These are phyloP conservation scores for Tuber magnatum DNA, from an alignment of 495 filamentous ascomycete genomes.

Conservation along the genomic window DNA sequence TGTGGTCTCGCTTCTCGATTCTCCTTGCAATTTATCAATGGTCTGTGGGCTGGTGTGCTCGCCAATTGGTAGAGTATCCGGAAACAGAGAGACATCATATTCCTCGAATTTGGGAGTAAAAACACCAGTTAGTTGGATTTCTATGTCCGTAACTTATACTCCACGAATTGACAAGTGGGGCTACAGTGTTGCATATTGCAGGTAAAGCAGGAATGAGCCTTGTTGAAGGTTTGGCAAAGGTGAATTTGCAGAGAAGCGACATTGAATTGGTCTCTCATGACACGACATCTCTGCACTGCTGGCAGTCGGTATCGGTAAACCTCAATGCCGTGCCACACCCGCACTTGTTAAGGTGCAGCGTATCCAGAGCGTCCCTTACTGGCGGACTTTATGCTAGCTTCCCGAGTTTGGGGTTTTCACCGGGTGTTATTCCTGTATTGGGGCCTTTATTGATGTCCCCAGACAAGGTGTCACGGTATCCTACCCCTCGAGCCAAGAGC, in stretches of 20 bases:
- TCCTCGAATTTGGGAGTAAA: background rate
- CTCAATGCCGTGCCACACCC: background rate
- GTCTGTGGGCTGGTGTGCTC: background rate
- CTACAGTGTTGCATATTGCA: background rate
- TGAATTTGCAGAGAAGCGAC: background rate
- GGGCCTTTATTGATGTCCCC: background rate
- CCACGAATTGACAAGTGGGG: background rate
- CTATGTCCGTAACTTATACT: background rate
- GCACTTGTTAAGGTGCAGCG: background rate
- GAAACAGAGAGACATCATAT: background rate
- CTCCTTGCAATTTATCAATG: background rate
- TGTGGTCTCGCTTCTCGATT: background rate
- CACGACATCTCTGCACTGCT: background rate
- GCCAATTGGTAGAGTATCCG: background rate
- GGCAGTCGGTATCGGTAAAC: background rate
- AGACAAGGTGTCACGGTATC: background rate
- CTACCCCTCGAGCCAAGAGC: background rate
- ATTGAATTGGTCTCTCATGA: background rate
- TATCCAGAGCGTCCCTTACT: background rate
- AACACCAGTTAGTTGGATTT: too few relatives aligned
- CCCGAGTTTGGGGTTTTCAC: background rate
- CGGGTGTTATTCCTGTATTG: background rate
- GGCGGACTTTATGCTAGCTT: background rate
- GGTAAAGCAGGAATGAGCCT: background rate
- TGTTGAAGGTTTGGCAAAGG: background rate